These are phyloP conservation scores for Ascochyta fabae DNA, from an alignment of 2,329 filamentous ascomycete species.

Conservation along the genomic window DNA sequence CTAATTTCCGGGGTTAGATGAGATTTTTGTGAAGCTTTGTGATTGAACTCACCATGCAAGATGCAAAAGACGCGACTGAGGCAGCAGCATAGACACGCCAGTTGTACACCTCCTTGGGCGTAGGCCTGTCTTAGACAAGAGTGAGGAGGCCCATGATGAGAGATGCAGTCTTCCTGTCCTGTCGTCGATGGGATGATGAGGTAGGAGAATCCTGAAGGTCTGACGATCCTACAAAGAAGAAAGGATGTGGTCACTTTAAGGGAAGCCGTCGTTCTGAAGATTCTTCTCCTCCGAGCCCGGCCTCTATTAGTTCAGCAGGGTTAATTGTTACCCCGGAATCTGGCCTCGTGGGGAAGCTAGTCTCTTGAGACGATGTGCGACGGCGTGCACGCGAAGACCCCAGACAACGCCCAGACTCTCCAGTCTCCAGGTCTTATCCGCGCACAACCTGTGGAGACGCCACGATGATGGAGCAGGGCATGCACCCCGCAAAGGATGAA, in stretches of 20 bases:
- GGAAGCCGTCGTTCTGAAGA: conserved; percentile 10
- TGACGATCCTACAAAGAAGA: conserved; percentile 6
- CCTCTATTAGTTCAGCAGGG: conserved; percentile 13
- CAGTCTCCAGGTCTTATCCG: conserved; percentile 19
- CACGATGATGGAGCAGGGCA: conserved; percentile 9
- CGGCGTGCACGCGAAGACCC: conserved; percentile 15
- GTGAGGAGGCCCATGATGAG: conserved; percentile 37
- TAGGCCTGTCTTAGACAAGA: conserved; percentile 54
- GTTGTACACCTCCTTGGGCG: conserved; percentile 64
- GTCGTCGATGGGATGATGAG: background rate
- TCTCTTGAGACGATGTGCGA: conserved; percentile 2
- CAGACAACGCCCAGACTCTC: conserved; percentile 14
- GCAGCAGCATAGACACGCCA: conserved; percentile 63
- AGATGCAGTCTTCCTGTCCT: conserved; percentile 3
- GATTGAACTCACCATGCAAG: conserved; percentile 49
- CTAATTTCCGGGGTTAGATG: conserved; percentile 56
- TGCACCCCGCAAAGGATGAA: conserved; percentile 13
- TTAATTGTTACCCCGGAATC: conserved; percentile 21
- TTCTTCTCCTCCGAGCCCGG: conserved; percentile 18
- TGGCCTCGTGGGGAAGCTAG: conserved; percentile 21
- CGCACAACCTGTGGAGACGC: conserved; percentile 7
- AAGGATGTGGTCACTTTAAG: conserved; percentile 4
- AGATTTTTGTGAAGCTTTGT: conserved; percentile 18
- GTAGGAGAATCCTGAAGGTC: conserved; percentile 5
- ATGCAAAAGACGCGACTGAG: conserved; percentile 60